Conservation (phyloP, 2,329 filamentous ascomycete species). For the Gyromitra esculenta region DNA sequence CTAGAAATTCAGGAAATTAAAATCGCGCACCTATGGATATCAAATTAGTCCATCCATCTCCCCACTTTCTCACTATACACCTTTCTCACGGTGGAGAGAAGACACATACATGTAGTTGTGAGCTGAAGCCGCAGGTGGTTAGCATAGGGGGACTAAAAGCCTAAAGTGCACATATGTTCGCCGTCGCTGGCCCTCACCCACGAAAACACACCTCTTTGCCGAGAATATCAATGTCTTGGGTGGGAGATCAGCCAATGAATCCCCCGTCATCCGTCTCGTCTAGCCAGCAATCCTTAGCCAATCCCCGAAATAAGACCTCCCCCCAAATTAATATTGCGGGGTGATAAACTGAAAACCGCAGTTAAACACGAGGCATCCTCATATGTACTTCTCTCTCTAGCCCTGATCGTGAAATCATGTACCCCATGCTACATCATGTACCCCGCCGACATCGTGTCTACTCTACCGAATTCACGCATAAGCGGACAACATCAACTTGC, state of each 20-base stretch:
- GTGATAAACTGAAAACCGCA: not conserved
- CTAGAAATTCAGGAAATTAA: conserved; percentile 1
- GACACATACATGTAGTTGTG: not conserved
- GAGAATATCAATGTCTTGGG: not conserved
- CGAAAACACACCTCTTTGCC: not conserved
- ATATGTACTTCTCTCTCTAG: conserved; percentile 5
- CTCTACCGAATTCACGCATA: conserved; percentile 9
- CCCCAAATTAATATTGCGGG: not conserved
- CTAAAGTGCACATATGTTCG: conserved; percentile 16
- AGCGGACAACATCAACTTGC: not conserved
- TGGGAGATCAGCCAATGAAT: not conserved
- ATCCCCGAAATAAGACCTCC: not conserved
- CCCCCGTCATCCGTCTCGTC: not conserved
- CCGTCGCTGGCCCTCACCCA: conserved; percentile 2
- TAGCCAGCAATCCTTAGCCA: not conserved
- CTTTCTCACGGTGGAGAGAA: not conserved
- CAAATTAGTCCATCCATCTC: conserved; percentile 29
- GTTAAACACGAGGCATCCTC: not conserved
- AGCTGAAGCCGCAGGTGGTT: not conserved
- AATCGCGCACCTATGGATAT: conserved; percentile 32
- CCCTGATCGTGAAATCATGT: conserved; percentile 4
- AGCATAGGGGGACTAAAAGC: conserved; percentile 7
- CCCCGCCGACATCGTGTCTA: conserved; percentile 8
- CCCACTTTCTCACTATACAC: not conserved
- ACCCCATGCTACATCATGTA: conserved; percentile 19